Percentiles rank a stretch among this genome's conserved stretches.
These are phyloP conservation scores for Jimgerdemannia flammicorona DNA, from an alignment of 192 early-diverging fungal genomes.

Conservation along the genomic window DNA sequence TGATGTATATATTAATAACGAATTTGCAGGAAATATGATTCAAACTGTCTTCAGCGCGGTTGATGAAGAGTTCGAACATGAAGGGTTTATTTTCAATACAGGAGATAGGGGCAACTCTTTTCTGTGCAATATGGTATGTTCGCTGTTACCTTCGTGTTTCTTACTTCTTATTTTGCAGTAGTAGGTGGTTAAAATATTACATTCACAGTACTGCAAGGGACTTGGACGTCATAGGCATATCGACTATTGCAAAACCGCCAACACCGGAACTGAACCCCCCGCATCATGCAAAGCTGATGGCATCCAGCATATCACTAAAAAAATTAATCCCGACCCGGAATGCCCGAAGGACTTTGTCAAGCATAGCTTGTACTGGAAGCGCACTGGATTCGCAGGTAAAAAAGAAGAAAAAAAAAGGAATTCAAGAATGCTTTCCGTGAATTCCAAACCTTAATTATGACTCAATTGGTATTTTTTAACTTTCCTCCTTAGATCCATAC, in stretches of 20 bases:
- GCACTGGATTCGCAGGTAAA: constrained; percentile 25
- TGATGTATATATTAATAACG: neutral
- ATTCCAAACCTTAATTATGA: too few relatives aligned
- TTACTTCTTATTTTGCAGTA: neutral
- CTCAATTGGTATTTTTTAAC: too few relatives aligned
- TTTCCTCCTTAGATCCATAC: neutral
- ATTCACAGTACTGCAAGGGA: neutral
- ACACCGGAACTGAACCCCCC: neutral
- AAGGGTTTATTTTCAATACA: constrained; percentile 13
- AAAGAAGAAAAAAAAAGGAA: too few relatives aligned
- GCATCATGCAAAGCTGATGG: neutral
- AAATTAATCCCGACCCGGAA: neutral
- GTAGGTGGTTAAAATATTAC: neutral
- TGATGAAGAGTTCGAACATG: constrained; percentile 30
- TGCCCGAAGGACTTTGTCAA: neutral
- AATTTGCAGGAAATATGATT: constrained; percentile 34
- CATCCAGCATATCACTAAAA: neutral
- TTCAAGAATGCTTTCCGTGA: too few relatives aligned
- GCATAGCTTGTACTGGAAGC: constrained; percentile 23
- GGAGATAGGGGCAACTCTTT: constrained; percentile 28
- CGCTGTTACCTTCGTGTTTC: neutral
- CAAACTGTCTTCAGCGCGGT: constrained; percentile 24
- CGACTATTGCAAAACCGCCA: neutral
- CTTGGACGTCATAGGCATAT: neutral
- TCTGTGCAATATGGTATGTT: constrained; percentile 32